Evolutionary conservation across 2,329 filamentous ascomycete species (phyloP), one percentile per base, ranked within the genome.

Genomic region (Trichophaea hybrida): DNA sequence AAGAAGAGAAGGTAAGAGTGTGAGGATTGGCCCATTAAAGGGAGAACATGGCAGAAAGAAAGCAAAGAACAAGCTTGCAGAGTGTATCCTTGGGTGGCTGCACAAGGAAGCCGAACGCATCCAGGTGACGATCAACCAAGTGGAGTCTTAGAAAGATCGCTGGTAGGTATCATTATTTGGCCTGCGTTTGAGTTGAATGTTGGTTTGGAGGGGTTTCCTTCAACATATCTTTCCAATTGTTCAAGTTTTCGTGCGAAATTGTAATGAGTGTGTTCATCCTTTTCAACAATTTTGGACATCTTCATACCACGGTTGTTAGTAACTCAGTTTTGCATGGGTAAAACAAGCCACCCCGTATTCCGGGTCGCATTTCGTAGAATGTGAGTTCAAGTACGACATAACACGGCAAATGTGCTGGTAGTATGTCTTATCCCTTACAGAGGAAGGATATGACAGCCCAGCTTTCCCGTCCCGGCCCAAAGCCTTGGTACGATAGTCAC

Each of bases 381-480:
- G 38, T 43, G n/a, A 15, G n/a, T 10, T 43, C 38, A 43, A 15
- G 10, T 17, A 49, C 5, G 15, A n/a, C 44, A 49, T 49, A 17
- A 49, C 15, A 24, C 44, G 10, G 17, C 44, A 49, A 8, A 24
- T n/a, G 13, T 12, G 38, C 2, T 15, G 10, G 38, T 4, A 43
- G 38, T 4, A 43, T 15, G n/a, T 43, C 38, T 43, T 43, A 15
- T 15, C 66, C 57, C 34, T 79, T 75, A 94, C 59, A 94, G 67
- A 32, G 88, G 88, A 66, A 95, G 74, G 64, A 97, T 80, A 74
- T 96, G 90, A 72, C 91, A 98, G 58, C 91, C 91, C 68, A 98
- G 75, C 71, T 94, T 75, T 10, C 91, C 93, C 72, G 88, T 79
- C 34, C 93, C 93, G 66, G 91, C 91, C 91, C 93, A 98, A 49